Evolutionary conservation across 305 asterid species (phyloP).

Genomic region (Solanum aculeatissimum): DNA sequence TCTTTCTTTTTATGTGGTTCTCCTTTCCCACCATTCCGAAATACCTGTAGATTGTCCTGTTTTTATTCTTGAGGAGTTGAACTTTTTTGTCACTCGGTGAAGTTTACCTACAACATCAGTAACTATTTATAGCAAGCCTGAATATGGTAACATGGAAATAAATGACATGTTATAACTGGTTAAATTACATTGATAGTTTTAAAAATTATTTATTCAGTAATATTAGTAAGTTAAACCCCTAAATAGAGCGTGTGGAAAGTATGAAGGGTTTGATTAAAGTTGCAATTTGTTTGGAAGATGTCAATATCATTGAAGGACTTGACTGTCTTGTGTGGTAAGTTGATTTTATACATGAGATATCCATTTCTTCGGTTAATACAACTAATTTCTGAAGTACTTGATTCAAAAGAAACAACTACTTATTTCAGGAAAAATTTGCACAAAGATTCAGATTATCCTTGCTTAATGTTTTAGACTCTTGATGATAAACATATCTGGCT

Average conservation of each 20-base stretch:
- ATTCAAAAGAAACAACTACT: background rate
- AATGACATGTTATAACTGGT: background rate
- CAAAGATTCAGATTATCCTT: background rate
- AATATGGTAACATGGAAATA: background rate
- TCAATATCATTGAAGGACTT: background rate
- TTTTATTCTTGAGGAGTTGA: background rate
- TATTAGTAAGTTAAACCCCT: background rate
- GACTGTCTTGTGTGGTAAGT: background rate
- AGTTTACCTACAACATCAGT: background rate
- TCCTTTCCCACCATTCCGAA: background rate
- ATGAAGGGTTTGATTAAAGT: background rate
- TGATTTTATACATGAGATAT: background rate
- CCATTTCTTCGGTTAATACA: background rate
- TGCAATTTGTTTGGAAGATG: background rate
- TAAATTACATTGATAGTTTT: background rate
- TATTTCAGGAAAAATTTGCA: background rate
- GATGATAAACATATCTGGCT: background rate
- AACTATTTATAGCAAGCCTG: background rate
- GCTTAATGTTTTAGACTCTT: background rate
- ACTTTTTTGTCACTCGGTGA: background rate
- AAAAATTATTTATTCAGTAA: background rate
- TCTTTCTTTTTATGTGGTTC: background rate
- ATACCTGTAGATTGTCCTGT: background rate
- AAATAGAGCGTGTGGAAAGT: background rate
- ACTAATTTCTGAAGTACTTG: background rate